phyloP scores from a whole-genome alignment of 148 eudicot genomes.

The Tetragonia tetragonoides region DNA sequence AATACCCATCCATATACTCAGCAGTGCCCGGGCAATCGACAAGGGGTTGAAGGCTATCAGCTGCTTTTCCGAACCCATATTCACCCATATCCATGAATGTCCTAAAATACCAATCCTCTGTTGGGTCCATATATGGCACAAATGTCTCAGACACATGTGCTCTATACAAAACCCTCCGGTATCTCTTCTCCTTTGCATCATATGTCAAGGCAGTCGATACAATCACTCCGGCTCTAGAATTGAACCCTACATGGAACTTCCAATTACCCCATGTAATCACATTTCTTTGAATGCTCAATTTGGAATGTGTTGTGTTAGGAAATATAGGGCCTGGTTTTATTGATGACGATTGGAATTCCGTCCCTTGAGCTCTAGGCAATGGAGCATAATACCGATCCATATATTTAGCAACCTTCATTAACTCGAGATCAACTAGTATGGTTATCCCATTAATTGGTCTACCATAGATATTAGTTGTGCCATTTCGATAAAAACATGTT shows the following conservation, averaged over 20 bases:
- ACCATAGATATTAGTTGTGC: constrained; percentile 63
- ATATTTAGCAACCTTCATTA: constrained; percentile 32
- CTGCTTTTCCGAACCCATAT: constrained; percentile 75
- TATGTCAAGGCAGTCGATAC: constrained; percentile 67
- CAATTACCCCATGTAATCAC: constrained; percentile 70
- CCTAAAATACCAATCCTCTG: constrained; percentile 69
- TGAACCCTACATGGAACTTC: constrained; percentile 67
- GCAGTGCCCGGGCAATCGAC: constrained; percentile 70
- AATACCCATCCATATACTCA: constrained; percentile 59
- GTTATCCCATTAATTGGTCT: constrained; percentile 73
- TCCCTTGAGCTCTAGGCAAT: constrained; percentile 57
- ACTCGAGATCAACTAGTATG: constrained; percentile 53
- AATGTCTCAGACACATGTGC: constrained; percentile 84
- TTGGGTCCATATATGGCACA: constrained; percentile 91
- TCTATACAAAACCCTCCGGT: constrained; percentile 63
- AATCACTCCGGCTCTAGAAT: constrained; percentile 67
- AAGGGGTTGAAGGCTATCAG: constrained; percentile 50
- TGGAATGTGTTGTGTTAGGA: constrained; percentile 26
- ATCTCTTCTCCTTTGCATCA: constrained; percentile 33
- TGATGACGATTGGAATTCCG: constrained; percentile 40
- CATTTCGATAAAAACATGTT: constrained; percentile 63
- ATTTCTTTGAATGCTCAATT: constrained; percentile 39
- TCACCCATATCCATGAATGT: constrained; percentile 85
- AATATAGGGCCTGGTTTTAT: constrained; percentile 29
- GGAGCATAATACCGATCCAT: constrained; percentile 45